Evolutionary conservation across 305 asterid genomes (phyloP).

Genomic region (Fraxinus floribunda): DNA sequence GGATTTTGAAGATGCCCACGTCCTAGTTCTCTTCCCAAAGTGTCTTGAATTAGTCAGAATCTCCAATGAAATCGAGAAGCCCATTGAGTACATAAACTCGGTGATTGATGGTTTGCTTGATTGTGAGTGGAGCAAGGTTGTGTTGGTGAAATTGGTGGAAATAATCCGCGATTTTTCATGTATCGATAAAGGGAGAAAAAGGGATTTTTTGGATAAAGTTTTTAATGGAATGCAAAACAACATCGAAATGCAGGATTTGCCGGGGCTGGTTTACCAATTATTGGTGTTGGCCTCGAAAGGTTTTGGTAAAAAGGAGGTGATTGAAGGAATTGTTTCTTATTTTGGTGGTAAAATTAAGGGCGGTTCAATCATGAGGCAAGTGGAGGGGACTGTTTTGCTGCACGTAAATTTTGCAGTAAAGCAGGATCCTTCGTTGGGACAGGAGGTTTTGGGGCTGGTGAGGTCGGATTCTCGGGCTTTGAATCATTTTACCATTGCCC

Average conservation of each 20-base stretch:
- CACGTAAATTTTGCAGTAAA: slow-evolving; percentile 85
- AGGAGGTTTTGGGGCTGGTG: slow-evolving; percentile 71
- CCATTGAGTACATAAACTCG: slow-evolving; percentile 44
- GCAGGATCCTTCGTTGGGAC: slow-evolving; percentile 82
- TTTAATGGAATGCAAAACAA: slow-evolving; percentile 51
- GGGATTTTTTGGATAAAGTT: slow-evolving; percentile 54
- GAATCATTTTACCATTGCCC: slow-evolving; percentile 71
- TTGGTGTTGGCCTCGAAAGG: slow-evolving; percentile 76
- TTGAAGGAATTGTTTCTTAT: slow-evolving; percentile 70
- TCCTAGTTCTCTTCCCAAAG: slow-evolving; percentile 56
- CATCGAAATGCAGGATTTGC: slow-evolving; percentile 78
- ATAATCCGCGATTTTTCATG: slow-evolving; percentile 56
- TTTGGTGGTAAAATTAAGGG: slow-evolving; percentile 53
- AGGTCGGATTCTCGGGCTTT: slow-evolving; percentile 61
- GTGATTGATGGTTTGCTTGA: slow-evolving; percentile 48
- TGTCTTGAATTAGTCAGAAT: slow-evolving; percentile 52
- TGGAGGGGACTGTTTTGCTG: slow-evolving; percentile 87
- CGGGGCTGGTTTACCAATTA: slow-evolving; percentile 76
- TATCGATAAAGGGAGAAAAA: slow-evolving; percentile 52
- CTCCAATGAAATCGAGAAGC: slow-evolving; percentile 55
- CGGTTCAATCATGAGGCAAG: slow-evolving; percentile 66
- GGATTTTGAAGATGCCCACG: slow-evolving; percentile 59
- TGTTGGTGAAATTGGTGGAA: slow-evolving; percentile 73
- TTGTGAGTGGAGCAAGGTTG: slow-evolving; percentile 61
- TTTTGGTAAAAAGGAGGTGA: slow-evolving; percentile 71